Evolutionary conservation across 148 eudicot genomes (phyloP).

Genomic region (Arbutus unedo): DNA sequence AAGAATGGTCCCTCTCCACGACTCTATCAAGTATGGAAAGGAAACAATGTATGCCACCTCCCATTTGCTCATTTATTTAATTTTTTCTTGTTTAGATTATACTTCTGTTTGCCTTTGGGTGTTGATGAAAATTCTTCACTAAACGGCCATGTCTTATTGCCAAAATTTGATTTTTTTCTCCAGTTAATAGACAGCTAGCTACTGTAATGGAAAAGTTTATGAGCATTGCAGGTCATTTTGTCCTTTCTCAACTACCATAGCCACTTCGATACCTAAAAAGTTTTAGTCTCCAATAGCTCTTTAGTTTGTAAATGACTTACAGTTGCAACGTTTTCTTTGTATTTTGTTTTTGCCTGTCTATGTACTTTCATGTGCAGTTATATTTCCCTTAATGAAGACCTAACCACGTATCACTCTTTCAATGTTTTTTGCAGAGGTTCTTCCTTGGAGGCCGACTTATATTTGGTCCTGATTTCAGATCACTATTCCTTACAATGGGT

Average conservation of each 20-base stretch:
- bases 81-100: background rate
- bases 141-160: background rate
- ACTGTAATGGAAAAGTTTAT: background rate
- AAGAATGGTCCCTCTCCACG: slow-evolving; percentile 16
- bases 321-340: background rate
- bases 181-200: background rate
- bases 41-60: slow-evolving; percentile 30
- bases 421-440: slow-evolving; percentile 63
- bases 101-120: background rate
- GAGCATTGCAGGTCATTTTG: background rate
- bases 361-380: background rate
- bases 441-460: slow-evolving; percentile 76
- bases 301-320: background rate
- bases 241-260: background rate
- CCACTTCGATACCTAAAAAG: background rate
- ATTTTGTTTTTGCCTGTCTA: background rate
- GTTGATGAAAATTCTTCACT: background rate
- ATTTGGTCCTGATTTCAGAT: slow-evolving; percentile 97
- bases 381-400: background rate
- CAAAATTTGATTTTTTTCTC: background rate
- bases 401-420: background rate
- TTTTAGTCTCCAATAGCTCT: background rate
- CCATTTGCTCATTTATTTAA: background rate
- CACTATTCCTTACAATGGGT: slow-evolving; percentile 75
- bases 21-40: slow-evolving; percentile 39